phyloP scores from a whole-genome alignment of 2,329 filamentous ascomycete species.

The Septoria linicola region DNA sequence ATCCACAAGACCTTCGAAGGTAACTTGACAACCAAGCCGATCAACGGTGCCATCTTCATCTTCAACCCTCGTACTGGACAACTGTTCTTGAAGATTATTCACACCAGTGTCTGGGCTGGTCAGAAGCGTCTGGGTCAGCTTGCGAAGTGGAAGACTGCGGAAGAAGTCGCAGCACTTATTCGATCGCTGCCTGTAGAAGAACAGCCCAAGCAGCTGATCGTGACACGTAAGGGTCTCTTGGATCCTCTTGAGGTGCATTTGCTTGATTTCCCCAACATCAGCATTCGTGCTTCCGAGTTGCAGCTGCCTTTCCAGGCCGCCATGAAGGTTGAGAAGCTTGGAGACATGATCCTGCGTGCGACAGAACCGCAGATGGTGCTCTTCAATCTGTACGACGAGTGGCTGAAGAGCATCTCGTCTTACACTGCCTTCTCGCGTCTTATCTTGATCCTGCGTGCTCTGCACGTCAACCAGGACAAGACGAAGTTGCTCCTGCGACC shows the following conservation, averaged over 20 bases:
- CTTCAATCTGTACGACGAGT: constrained; percentile 98
- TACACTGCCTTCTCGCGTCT: constrained; percentile 98
- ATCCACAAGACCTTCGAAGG: constrained; percentile 99
- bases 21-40: constrained; percentile 97
- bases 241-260: constrained; percentile 97
- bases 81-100: constrained; percentile 97
- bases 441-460: constrained; percentile 85
- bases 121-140: constrained; percentile 98
- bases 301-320: constrained; percentile 98
- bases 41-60: constrained; percentile 99
- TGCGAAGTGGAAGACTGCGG: constrained; percentile 99
- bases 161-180: constrained; percentile 98
- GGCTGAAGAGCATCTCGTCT: constrained; percentile 96
- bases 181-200: constrained; percentile 94
- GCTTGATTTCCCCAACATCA: constrained; percentile 98
- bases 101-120: constrained; percentile 98
- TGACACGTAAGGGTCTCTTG: constrained; percentile 92
- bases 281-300: constrained; percentile 92
- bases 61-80: constrained; percentile 99
- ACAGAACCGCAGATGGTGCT: constrained; percentile 99
- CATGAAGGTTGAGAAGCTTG: constrained; percentile 99
- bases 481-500: constrained; percentile 92
- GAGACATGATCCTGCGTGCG: constrained; percentile 96
- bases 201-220: constrained; percentile 97
- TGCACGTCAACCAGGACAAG: constrained; percentile 98